These are phyloP conservation scores for Xerophyta viscosa DNA, from an alignment of 106 monocot genomes.

Conservation along the genomic window DNA sequence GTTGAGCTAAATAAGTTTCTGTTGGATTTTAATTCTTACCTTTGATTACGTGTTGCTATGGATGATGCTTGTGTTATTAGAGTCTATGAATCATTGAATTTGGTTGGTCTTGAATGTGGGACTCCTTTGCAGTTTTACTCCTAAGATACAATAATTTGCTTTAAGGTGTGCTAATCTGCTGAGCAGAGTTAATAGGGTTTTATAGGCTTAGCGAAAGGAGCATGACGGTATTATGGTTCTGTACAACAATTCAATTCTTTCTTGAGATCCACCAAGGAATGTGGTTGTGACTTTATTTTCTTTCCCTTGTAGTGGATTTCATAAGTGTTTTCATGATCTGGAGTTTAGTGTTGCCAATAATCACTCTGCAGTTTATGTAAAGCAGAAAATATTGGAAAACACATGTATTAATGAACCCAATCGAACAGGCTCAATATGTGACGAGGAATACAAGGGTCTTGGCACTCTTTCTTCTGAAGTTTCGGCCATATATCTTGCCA, in stretches of 20 bases:
- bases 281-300: constrained; percentile 2
- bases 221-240: background rate
- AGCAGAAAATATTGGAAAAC: constrained; percentile 1
- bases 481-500: constrained; percentile 89
- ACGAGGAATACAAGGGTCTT: constrained; percentile 39
- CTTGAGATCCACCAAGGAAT: background rate
- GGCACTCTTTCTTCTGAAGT: constrained; percentile 76
- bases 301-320: constrained; percentile 20
- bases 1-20: too few relatives aligned
- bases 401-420: constrained; percentile 9
- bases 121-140: too few relatives aligned
- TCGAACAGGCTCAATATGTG: constrained; percentile 16
- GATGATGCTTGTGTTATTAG: too few relatives aligned
- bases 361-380: constrained; percentile 2
- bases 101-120: too few relatives aligned
- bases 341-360: constrained; percentile 7
- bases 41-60: too few relatives aligned
- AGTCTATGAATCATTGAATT: too few relatives aligned
- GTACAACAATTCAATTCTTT: background rate
- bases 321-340: constrained; percentile 12
- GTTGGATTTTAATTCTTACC: too few relatives aligned
- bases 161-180: too few relatives aligned
- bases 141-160: too few relatives aligned
- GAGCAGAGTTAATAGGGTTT: too few relatives aligned
- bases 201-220: background rate